Percentiles rank a stretch among this genome's conserved stretches.
These are phyloP conservation scores for Arctium minus DNA, from an alignment of 129 eudicot genomes.

Conservation along the genomic window DNA sequence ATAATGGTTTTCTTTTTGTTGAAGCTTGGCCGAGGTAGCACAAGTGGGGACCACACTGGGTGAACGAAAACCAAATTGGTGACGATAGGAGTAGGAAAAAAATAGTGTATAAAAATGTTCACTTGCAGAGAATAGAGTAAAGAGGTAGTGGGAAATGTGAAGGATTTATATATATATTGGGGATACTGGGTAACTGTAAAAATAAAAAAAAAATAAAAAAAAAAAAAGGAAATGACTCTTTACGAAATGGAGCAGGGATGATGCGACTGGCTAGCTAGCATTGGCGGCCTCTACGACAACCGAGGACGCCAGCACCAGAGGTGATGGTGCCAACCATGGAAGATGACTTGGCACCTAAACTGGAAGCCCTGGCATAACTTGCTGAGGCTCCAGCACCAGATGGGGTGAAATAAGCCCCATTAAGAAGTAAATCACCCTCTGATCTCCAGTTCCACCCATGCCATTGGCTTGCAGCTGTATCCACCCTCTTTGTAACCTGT, in stretches of 20 bases:
- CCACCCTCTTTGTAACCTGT: conserved; percentile 84
- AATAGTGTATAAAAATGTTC: conserved; percentile 43
- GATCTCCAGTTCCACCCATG: conserved; percentile 93
- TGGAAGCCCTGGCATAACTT: conserved; percentile 85
- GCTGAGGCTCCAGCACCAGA: conserved; percentile 82
- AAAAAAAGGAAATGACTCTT: conserved; percentile 5
- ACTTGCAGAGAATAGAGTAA: conserved; percentile 28
- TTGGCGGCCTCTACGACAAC: conserved; percentile 67
- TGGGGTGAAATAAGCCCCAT: conserved; percentile 76
- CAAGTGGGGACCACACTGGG: conserved; percentile 22
- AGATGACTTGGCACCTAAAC: conserved; percentile 85
- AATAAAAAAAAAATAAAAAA: neutral
- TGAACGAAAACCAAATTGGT: conserved; percentile 13
- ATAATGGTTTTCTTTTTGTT: conserved; percentile 14
- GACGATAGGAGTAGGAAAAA: neutral
- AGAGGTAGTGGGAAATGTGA: neutral
- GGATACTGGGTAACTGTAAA: neutral
- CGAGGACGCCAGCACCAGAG: conserved; percentile 65
- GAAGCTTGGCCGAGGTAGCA: conserved; percentile 60
- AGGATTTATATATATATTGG: conserved; percentile 7
- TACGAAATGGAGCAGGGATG: neutral
- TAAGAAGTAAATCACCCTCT: conserved; percentile 76
- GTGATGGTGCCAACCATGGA: conserved; percentile 77
- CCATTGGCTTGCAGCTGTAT: conserved; percentile 52
- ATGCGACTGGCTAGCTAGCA: conserved; percentile 43